Percentiles rank a stretch among this genome's conserved stretches.
These are phyloP conservation scores for Ceratocystis diversiconidia DNA, from an alignment of 2,329 filamentous ascomycete species.

Conservation along the genomic window DNA sequence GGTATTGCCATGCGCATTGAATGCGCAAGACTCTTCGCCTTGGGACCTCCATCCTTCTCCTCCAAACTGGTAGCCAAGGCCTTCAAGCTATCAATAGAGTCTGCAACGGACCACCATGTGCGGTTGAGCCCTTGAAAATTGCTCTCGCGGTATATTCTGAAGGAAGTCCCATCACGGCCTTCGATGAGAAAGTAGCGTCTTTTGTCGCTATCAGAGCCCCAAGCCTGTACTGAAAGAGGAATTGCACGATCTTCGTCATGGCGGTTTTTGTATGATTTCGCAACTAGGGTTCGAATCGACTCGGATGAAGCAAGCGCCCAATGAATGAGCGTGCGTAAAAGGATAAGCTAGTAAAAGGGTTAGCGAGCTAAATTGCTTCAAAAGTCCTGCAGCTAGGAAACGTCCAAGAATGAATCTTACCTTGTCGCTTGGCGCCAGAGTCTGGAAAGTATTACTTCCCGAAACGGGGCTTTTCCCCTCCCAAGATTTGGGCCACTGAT, in stretches of 20 bases:
- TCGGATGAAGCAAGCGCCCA: slow-evolving; percentile 89
- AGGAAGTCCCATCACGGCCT: slow-evolving; percentile 83
- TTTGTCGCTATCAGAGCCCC: slow-evolving; percentile 81
- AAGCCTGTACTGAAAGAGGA: slow-evolving; percentile 75
- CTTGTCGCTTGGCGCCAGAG: slow-evolving; percentile 66
- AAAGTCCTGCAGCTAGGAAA: not conserved
- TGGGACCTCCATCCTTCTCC: slow-evolving; percentile 62
- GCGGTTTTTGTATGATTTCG: slow-evolving; percentile 74
- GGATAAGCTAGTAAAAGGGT: slow-evolving; percentile 48
- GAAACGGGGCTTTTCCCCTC: slow-evolving; percentile 67
- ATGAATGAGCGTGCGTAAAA: slow-evolving; percentile 68
- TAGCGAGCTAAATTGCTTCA: not conserved
- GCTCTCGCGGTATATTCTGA: slow-evolving; percentile 86
- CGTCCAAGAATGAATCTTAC: slow-evolving; percentile 37
- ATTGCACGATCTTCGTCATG: slow-evolving; percentile 72
- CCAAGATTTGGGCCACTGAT: slow-evolving; percentile 82
- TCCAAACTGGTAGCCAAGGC: slow-evolving; percentile 62
- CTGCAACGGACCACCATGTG: slow-evolving; percentile 88
- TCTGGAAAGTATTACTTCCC: slow-evolving; percentile 65
- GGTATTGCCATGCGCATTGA: slow-evolving; percentile 70
- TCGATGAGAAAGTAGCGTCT: slow-evolving; percentile 89
- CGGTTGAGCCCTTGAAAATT: slow-evolving; percentile 61
- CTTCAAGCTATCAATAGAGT: slow-evolving; percentile 74
- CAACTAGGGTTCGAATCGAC: slow-evolving; percentile 63
- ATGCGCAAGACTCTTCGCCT: slow-evolving; percentile 62